These are phyloP conservation scores for Solanum paucissectum DNA, from an alignment of 257 asterid species.

Conservation along the genomic window DNA sequence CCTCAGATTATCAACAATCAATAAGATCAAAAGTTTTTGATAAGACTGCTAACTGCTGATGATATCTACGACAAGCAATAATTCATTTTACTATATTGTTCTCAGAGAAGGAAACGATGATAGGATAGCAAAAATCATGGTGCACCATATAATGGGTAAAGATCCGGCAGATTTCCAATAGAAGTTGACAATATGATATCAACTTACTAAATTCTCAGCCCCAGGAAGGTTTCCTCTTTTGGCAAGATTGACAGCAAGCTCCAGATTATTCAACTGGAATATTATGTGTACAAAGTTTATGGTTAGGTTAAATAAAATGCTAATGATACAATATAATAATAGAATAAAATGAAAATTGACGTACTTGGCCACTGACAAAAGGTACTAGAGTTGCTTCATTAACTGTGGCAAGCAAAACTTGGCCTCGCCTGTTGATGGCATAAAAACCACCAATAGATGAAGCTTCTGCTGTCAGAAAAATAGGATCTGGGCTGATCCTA, in stretches of 20 bases:
- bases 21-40: not conserved
- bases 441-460: slow-evolving; percentile 91
- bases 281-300: not conserved
- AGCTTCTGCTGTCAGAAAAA: slow-evolving; percentile 91
- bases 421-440: slow-evolving; percentile 95
- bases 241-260: slow-evolving; percentile 98
- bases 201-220: slow-evolving; percentile 91
- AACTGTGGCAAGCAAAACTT: slow-evolving; percentile 90
- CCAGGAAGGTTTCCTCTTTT: slow-evolving; percentile 99
- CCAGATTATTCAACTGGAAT: slow-evolving; percentile 84
- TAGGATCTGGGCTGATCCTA: slow-evolving; percentile 98
- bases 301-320: not conserved
- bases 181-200: not conserved
- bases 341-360: slow-evolving; percentile 11
- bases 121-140: not conserved
- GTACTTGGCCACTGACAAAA: slow-evolving; percentile 96
- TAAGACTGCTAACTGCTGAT: not conserved
- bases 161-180: not conserved
- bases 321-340: not conserved
- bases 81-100: not conserved
- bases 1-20: not conserved
- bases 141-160: not conserved
- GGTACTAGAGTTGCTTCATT: slow-evolving; percentile 89
- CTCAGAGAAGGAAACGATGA: not conserved
- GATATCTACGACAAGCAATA: not conserved